Conservation (phyloP, 257 asterid genomes). For the Paulownia fortunei region DNA sequence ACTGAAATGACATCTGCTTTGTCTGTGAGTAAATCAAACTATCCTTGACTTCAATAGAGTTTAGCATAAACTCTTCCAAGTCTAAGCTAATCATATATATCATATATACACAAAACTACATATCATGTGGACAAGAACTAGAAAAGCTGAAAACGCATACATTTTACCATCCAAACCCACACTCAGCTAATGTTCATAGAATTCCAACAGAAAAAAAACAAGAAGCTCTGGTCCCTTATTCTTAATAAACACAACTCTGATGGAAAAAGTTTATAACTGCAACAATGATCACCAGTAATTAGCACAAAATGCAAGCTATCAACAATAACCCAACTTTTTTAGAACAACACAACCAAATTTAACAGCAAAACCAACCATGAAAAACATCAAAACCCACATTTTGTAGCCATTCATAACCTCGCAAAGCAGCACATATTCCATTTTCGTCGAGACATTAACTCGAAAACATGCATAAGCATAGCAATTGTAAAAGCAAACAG, state of each 20-base stretch:
- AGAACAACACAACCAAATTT: not conserved
- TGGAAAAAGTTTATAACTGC: not conserved
- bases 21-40: not conserved
- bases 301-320: not conserved
- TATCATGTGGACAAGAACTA: not conserved
- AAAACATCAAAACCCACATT: not conserved
- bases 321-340: not conserved
- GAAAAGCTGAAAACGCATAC: not conserved
- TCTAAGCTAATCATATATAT: not conserved
- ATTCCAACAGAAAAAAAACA: not conserved
- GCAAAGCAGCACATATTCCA: not conserved
- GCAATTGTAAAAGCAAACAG: not conserved
- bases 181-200: not conserved
- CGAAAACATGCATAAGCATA: slow-evolving; percentile 9
- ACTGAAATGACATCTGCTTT: no score
- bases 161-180: not conserved
- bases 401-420: not conserved
- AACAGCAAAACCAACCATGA: not conserved
- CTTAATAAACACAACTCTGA: no score
- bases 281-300: not conserved
- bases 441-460: slow-evolving; percentile 14
- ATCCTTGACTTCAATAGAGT: not conserved
- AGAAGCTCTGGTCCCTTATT: not conserved
- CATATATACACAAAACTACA: not conserved
- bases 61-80: not conserved